Conservation (phyloP, 441 rosid species). For the Pelargonium australe region DNA sequence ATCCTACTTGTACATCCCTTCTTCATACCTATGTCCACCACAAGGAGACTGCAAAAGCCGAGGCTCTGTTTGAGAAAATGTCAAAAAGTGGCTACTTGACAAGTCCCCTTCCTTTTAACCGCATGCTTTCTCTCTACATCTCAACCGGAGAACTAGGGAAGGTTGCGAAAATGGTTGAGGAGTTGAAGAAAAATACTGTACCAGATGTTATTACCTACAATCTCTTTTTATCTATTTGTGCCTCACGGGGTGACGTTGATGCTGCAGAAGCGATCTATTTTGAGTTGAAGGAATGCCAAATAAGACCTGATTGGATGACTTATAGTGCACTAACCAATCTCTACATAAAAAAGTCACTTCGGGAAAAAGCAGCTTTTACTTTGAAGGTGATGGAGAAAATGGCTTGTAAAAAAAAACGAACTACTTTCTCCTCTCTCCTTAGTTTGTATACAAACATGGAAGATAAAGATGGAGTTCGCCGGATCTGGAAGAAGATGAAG, state of each 20-base stretch:
- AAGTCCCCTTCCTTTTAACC: conserved; percentile 65
- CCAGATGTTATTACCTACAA: conserved; percentile 75
- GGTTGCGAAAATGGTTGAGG: conserved; percentile 44
- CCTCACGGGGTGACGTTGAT: conserved; percentile 47
- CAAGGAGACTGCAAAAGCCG: conserved; percentile 49
- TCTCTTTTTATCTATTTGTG: conserved; percentile 55
- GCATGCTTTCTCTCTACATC: conserved; percentile 61
- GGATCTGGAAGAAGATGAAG: conserved; percentile 68
- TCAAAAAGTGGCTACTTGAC: conserved; percentile 52
- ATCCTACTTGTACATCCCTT: conserved; percentile 62
- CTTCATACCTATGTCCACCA: conserved; percentile 62
- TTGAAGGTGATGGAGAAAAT: conserved; percentile 79
- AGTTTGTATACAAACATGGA: conserved; percentile 62
- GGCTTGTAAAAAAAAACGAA: conserved; percentile 48
- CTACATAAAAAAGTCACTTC: conserved; percentile 41
- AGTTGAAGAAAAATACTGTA: conserved; percentile 45
- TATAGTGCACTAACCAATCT: conserved; percentile 60
- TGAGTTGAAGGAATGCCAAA: conserved; percentile 48
- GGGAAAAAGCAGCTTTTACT: conserved; percentile 51
- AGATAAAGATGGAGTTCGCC: conserved; percentile 46
- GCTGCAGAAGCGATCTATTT: conserved; percentile 53
- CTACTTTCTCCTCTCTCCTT: conserved; percentile 64
- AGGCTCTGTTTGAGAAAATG: conserved; percentile 78
- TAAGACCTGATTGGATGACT: conserved; percentile 87
- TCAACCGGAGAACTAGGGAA: conserved; percentile 47